phyloP scores from a whole-genome alignment of 139 green algal genomes.

The Micractinium conductrix region DNA sequence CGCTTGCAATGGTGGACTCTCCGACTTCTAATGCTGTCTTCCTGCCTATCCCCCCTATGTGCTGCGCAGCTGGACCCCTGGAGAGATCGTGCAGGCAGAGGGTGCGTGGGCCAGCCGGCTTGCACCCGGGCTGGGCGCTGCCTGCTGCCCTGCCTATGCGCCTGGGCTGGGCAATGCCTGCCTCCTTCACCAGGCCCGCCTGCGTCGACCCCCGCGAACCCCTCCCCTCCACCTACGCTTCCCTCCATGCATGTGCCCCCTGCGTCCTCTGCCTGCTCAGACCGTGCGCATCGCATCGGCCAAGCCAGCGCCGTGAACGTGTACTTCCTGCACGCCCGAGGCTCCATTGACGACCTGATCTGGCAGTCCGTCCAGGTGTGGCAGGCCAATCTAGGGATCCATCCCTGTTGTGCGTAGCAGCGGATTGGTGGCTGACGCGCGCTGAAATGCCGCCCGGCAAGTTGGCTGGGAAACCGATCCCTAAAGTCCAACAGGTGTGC shows the following conservation, averaged over 20 bases:
- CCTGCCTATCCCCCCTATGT: not conserved
- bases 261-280: conserved; percentile 64
- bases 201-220: too few species aligned
- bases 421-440: conserved; percentile 26
- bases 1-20: not conserved
- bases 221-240: too few species aligned
- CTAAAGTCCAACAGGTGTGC: not conserved
- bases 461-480: not conserved
- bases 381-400: not conserved
- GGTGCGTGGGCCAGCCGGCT: not conserved
- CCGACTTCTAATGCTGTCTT: not conserved
- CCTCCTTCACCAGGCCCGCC: too few species aligned
- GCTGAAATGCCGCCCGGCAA: conserved; percentile 24
- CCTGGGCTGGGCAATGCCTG: too few species aligned
- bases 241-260: conserved; percentile 9
- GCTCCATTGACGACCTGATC: conserved; percentile 92
- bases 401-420: too few species aligned
- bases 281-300: conserved; percentile 76
- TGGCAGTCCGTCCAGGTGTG: conserved; percentile 50
- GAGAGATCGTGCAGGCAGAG: conserved; percentile 74
- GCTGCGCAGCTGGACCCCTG: conserved; percentile 34
- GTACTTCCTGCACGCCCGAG: conserved; percentile 76
- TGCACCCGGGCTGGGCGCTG: not conserved
- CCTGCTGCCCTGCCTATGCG: not conserved
- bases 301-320: conserved; percentile 75